Evolutionary conservation across 768 basidiomycete genomes (phyloP).

Genomic region (Rhizopogon vinicolor): DNA sequence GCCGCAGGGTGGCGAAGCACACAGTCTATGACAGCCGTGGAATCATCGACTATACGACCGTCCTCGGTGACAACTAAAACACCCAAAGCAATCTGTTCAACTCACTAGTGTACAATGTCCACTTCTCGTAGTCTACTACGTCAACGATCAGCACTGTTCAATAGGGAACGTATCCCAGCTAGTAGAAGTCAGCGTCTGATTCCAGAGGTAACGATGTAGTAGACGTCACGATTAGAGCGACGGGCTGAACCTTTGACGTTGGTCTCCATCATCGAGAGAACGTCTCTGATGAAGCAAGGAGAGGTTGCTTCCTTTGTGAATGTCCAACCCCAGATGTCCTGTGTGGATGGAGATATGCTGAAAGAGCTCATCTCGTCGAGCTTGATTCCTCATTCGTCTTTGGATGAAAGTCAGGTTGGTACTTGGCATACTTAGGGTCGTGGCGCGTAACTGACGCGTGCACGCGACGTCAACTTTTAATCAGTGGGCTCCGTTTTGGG

Average conservation of each 20-base stretch:
- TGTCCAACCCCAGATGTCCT: constrained; percentile 45
- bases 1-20: constrained; percentile 34
- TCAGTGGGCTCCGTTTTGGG: too few relatives aligned
- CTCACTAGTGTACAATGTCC: constrained; percentile 56
- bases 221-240: neutral
- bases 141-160: constrained; percentile 58
- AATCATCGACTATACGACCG: constrained; percentile 63
- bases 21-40: constrained; percentile 71
- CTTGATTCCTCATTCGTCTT: too few relatives aligned
- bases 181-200: constrained; percentile 57
- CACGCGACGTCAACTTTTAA: too few relatives aligned
- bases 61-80: constrained; percentile 1
- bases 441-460: too few relatives aligned
- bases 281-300: constrained; percentile 51
- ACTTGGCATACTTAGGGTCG: too few relatives aligned
- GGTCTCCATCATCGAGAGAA: constrained; percentile 39
- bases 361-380: neutral
- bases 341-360: constrained; percentile 1
- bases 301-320: constrained; percentile 51
- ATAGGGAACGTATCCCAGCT: constrained; percentile 71
- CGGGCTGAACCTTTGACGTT: constrained; percentile 22
- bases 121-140: constrained; percentile 55
- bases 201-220: neutral
- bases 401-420: too few relatives aligned
- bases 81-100: neutral